Evolutionary conservation across 768 basidiomycete species (phyloP).

Genomic region (Termitomyces sp.): DNA sequence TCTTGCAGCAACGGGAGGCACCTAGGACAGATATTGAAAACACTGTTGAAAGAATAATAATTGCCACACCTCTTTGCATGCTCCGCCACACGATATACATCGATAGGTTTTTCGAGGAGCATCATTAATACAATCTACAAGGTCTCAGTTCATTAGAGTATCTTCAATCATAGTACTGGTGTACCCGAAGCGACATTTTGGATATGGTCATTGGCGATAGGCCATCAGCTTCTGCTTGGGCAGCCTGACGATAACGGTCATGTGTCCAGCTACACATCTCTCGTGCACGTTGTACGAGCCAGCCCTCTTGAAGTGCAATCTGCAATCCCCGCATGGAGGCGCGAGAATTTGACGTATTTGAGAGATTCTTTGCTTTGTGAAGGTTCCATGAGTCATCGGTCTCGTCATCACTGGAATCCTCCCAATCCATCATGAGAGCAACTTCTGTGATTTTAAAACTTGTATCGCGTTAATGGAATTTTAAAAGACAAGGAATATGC

Average conservation of each 20-base stretch:
- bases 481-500: background rate
- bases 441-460: slow-evolving; percentile 76
- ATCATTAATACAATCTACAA: slow-evolving; percentile 65
- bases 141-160: background rate
- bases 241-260: slow-evolving; percentile 71
- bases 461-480: background rate
- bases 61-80: slow-evolving; percentile 52
- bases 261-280: slow-evolving; percentile 78
- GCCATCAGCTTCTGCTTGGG: slow-evolving; percentile 50
- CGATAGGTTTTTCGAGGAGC: slow-evolving; percentile 55
- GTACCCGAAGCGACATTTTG: slow-evolving; percentile 67
- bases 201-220: slow-evolving; percentile 46
- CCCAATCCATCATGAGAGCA: slow-evolving; percentile 69
- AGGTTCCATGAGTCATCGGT: slow-evolving; percentile 46
- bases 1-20: slow-evolving; percentile 59
- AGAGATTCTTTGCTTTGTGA: slow-evolving; percentile 43
- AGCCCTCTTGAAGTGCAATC: slow-evolving; percentile 63
- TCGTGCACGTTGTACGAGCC: slow-evolving; percentile 65
- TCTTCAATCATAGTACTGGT: slow-evolving; percentile 9
- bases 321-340: slow-evolving; percentile 67
- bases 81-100: slow-evolving; percentile 67
- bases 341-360: slow-evolving; percentile 36
- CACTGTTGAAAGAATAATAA: background rate
- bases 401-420: slow-evolving; percentile 57
- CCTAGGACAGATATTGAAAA: slow-evolving; percentile 24